Evolutionary conservation across 768 basidiomycete genomes (phyloP).

Genomic region (Trametes sanguinea): DNA sequence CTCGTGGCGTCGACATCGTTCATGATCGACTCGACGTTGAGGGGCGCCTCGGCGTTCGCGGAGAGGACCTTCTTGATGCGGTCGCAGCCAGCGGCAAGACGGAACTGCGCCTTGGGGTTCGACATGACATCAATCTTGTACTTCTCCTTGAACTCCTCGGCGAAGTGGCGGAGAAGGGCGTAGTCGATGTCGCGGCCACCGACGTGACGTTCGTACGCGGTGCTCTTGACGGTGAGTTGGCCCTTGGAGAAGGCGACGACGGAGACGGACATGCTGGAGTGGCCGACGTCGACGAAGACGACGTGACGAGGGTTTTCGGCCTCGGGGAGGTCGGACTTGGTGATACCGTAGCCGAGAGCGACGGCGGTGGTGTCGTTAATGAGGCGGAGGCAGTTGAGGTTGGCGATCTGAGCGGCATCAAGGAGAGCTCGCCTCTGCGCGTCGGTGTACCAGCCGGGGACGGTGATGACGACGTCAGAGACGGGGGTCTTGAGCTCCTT

Average conservation of each 20-base stretch:
- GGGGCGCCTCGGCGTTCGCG: conserved; percentile 84
- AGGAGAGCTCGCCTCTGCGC: conserved; percentile 86
- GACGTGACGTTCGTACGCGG: conserved; percentile 90
- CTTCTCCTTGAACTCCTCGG: conserved; percentile 90
- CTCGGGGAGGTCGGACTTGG: conserved; percentile 93
- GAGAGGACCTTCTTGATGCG: conserved; percentile 95
- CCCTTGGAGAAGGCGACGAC: conserved; percentile 95
- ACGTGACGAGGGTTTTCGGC: conserved; percentile 81
- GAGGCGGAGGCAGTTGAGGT: conserved; percentile 88
- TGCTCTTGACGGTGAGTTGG: conserved; percentile 80
- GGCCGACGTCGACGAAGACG: conserved; percentile 94
- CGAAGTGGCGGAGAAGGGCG: conserved; percentile 86
- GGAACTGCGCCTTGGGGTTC: conserved; percentile 92
- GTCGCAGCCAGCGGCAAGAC: conserved; percentile 86
- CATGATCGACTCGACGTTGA: conserved; percentile 96
- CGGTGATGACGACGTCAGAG: conserved; percentile 91
- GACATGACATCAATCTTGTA: conserved; percentile 96
- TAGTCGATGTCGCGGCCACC: conserved; percentile 97
- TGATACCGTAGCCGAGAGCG: conserved; percentile 98
- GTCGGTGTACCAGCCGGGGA: conserved; percentile 97
- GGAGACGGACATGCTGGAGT: conserved; percentile 84
- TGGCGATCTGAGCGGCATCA: conserved; percentile 87
- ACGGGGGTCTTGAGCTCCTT: conserved; percentile 85
- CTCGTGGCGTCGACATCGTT: conserved; percentile 93
- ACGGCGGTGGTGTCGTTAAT: conserved; percentile 97